Percentiles rank a stretch among this genome's conserved stretches.
Conservation (phyloP, 1,284 basidiomycete species). For the Omphalotus olearius region DNA sequence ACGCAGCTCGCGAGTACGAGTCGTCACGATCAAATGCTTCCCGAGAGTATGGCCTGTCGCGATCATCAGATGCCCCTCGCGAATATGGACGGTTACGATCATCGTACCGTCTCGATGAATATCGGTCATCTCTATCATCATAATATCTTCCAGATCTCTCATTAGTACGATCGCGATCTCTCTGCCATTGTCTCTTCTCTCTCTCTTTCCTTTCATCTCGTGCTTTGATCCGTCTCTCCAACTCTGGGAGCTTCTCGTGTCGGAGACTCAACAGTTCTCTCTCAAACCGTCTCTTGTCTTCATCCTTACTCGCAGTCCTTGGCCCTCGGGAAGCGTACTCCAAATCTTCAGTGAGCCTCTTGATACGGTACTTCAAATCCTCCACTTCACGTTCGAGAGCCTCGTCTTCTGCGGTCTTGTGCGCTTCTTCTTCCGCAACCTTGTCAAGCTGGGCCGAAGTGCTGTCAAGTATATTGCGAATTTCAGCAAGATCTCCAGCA, state of each 20-base stretch:
- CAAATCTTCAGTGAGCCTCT: conserved; percentile 89
- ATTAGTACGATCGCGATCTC: conserved; percentile 85
- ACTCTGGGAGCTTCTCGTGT: conserved; percentile 90
- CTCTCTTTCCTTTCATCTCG: conserved; percentile 73
- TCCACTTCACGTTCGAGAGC: conserved; percentile 87
- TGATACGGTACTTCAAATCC: conserved; percentile 84
- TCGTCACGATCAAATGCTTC: conserved; percentile 24
- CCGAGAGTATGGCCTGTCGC: conserved; percentile 33
- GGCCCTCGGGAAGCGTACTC: conserved; percentile 86
- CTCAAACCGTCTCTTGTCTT: conserved; percentile 85
- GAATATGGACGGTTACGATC: conserved; percentile 35
- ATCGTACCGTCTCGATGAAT: conserved; percentile 34
- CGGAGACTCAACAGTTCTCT: conserved; percentile 83
- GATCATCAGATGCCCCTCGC: conserved; percentile 33
- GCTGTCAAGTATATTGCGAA: conserved; percentile 84
- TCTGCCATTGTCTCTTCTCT: conserved; percentile 75
- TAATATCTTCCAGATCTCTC: conserved; percentile 73
- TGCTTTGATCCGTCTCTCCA: conserved; percentile 83
- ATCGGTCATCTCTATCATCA: conserved; percentile 39
- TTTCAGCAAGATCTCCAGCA: conserved; percentile 74
- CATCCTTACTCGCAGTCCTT: conserved; percentile 72
- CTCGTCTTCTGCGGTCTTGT: conserved; percentile 77
- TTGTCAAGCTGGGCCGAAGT: conserved; percentile 83
- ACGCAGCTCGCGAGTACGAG: conserved; percentile 31
- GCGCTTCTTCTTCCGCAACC: conserved; percentile 55